phyloP scores from a whole-genome alignment of 495 filamentous ascomycete species.

The Tetracladium setigerum region DNA sequence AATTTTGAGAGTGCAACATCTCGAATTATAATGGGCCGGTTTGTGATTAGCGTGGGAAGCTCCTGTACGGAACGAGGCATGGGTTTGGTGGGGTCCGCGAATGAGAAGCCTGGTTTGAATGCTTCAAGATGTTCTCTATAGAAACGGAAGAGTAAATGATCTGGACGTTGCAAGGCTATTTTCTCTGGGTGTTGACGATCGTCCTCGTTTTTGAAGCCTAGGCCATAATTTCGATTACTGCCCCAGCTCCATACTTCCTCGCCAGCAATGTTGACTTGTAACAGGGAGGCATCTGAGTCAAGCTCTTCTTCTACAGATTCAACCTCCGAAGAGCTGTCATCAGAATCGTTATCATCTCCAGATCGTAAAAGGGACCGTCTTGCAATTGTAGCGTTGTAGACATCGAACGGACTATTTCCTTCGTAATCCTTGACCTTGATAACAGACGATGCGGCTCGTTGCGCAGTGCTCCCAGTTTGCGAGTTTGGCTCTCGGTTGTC shows the following conservation, averaged over 20 bases:
- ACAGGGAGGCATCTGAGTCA: slow-evolving; percentile 22
- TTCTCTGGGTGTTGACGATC: slow-evolving; percentile 91
- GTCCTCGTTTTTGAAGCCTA: slow-evolving; percentile 88
- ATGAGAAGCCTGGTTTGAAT: not conserved
- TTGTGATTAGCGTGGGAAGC: slow-evolving; percentile 61
- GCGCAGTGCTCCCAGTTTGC: slow-evolving; percentile 30
- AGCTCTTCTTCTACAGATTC: not conserved
- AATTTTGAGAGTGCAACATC: slow-evolving; percentile 84
- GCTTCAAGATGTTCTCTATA: slow-evolving; percentile 47
- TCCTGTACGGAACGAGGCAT: slow-evolving; percentile 33
- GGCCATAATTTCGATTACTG: slow-evolving; percentile 87
- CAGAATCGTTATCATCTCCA: slow-evolving; percentile 18
- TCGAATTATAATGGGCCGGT: slow-evolving; percentile 61
- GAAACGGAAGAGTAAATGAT: slow-evolving; percentile 65
- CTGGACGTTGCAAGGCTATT: slow-evolving; percentile 68
- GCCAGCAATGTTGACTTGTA: slow-evolving; percentile 33
- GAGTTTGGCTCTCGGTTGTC: slow-evolving; percentile 58
- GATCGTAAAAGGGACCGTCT: slow-evolving; percentile 36
- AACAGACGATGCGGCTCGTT: slow-evolving; percentile 45
- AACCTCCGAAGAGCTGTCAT: slow-evolving; percentile 33
- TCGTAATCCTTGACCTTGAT: slow-evolving; percentile 95
- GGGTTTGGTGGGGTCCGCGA: slow-evolving; percentile 11
- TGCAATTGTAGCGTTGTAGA: slow-evolving; percentile 77
- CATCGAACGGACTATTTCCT: slow-evolving; percentile 88
- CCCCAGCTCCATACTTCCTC: slow-evolving; percentile 91